Base-by-base conservation (phyloP, 108 stramenopile genomes). In the Nannochloropsis oceanica region DNA sequence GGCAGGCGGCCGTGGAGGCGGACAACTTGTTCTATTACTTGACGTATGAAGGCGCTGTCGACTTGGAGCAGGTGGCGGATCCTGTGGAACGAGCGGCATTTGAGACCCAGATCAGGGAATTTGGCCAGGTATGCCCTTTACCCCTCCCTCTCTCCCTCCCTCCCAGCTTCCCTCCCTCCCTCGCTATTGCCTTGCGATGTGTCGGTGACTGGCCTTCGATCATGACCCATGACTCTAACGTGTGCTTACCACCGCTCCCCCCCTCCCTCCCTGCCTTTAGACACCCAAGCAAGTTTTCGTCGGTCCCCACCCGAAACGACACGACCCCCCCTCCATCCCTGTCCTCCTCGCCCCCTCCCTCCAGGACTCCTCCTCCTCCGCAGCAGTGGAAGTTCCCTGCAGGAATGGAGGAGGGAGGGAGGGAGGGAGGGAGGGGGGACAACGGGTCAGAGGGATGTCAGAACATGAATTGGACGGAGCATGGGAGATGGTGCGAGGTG, bases 11-110 rank as follows among this genome's bases (percentile, higher is more conserved):
- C 11, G 90, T 91, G 80, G 89, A 92, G 44, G 94, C 93, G 0
- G 86, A 90, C 81, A 97, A 97, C 84, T 84, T 98, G 25, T 98
- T 96, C 90, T 96, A 97, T 90, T 92, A 92, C 25, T 91, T 91
- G 27, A 93, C 96, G 2, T 98, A 98, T 84, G 92, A 97, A 34
- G 87, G 88, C 12, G 80, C 84, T 44, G 86, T 87, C 14, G 89
- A 89, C 84, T 27, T 89, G 2, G 90, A 89, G 26, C 25, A 34
- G 43, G 87, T 91, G 46, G 79, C 50, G 26, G 86, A 85, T 22
- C 84, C 87, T 1, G 84, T 34, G 18, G 88, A 88, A 25, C 80
- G 87, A 2, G 85, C 89, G 8, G 91, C 88, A 5, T 84, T 90
- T 5, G 90, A 89, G 84, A 44, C 85, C 0, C 87, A 91, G 46